Evolutionary conservation across 306 rosid species (phyloP), one percentile per base, ranked within the genome.

Genomic region (Parietaria judaica): DNA sequence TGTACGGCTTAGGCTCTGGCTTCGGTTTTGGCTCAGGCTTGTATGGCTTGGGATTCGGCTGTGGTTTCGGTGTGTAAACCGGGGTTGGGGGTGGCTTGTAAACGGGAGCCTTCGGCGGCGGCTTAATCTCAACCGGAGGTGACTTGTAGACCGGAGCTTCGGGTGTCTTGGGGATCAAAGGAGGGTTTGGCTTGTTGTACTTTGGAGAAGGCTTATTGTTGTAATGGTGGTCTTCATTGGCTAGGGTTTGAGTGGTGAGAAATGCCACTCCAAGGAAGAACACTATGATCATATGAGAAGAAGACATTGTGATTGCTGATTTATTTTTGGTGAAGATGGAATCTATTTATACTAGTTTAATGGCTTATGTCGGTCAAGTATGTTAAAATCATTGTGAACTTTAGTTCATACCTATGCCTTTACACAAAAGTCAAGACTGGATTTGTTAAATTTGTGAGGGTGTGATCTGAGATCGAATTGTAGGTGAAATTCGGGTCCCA

Each of bases 261-360:
- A 77, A 44, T 16, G 15, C 58, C 71, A 64, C 72, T 68, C 63
- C 81, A 11, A 77, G 50, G 54, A 77, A 17, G 53, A 77, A 15
- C 16, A 77, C 51, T 23, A 55, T 4, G 15, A 72, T 58, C 37
- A 68, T 9, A 13, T 53, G 54, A 3, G 54, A 56, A 51, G 63
- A 11, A 49, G 74, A 58, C 78, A 77, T 76, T 45, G 15, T 69
- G 51, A 16, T 35, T 54, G 36, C 11, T 54, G 36, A 23, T 23
- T 23, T 23, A 23, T 23, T 17, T 34, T 11, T 54, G 16, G 51
- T 43, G 35, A 54, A 49, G 61, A 56, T 11, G n/a, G 12, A 61
- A 4, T 11, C 62, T 0, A 16, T 76, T 76, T 76, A 76, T 76
- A 76, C 45, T 56, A 53, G 58, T 46, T n/a, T 36, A 4, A 15